These are phyloP conservation scores for Yamadazyma sp. DNA, from an alignment of 805 yeast genomes.

Conservation along the genomic window DNA sequence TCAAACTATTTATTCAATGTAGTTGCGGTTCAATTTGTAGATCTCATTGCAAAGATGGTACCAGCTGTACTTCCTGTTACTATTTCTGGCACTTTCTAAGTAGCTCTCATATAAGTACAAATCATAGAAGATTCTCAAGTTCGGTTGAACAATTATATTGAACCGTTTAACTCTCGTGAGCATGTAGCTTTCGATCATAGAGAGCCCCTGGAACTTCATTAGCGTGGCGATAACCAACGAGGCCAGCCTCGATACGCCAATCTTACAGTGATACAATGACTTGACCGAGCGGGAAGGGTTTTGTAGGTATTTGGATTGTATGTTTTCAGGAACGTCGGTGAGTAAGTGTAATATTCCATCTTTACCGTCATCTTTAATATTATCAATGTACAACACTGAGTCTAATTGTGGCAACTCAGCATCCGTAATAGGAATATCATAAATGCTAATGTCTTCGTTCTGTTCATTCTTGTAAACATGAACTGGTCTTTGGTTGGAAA, in stretches of 20 bases:
- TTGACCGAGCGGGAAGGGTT: slow-evolving; percentile 17
- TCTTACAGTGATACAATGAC: slow-evolving; percentile 38
- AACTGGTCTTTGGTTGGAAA: slow-evolving; percentile 16
- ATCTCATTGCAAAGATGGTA: slow-evolving; percentile 30
- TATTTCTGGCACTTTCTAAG: slow-evolving; percentile 17
- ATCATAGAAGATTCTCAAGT: slow-evolving; percentile 38
- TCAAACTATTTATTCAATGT: slow-evolving; percentile 16
- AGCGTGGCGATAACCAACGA: slow-evolving; percentile 39
- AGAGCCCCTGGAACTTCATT: slow-evolving; percentile 32
- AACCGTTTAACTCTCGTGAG: slow-evolving; percentile 38
- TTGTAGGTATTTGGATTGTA: slow-evolving; percentile 29
- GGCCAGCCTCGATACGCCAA: slow-evolving; percentile 46
- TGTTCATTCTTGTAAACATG: slow-evolving; percentile 21
- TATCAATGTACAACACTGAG: slow-evolving; percentile 28
- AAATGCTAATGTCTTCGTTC: slow-evolving; percentile 13
- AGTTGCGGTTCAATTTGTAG: slow-evolving; percentile 27
- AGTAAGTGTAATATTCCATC: slow-evolving; percentile 32
- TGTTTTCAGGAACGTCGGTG: slow-evolving; percentile 26
- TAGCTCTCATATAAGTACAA: slow-evolving; percentile 29
- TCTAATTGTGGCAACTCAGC: slow-evolving; percentile 14
- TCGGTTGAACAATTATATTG: slow-evolving; percentile 44
- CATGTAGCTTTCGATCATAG: slow-evolving; percentile 36
- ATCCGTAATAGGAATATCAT: slow-evolving; percentile 12
- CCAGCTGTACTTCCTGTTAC: slow-evolving; percentile 26
- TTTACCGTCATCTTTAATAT: slow-evolving; percentile 40